Base-by-base conservation (phyloP, 106 monocot species). In the Hemerocallis citrina region DNA sequence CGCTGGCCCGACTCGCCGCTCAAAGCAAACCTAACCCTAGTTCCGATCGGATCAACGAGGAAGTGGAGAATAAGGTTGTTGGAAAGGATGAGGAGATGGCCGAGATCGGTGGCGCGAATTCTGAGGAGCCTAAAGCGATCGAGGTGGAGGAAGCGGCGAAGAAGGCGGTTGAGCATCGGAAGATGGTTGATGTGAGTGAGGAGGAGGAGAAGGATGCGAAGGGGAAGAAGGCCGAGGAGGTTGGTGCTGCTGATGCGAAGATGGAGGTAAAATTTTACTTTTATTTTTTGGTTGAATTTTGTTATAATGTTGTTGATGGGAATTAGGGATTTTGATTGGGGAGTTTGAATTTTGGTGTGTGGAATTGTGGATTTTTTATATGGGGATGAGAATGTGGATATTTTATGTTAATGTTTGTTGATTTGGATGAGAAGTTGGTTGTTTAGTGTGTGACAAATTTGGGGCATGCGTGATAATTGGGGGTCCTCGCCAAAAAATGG, bases 1-100 rank as follows among this genome's bases (percentile, higher is more conserved):
- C 74, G 42, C 57, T 83, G 21, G 48, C 78, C 13, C 78, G 57
- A 52, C 55, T 74, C 55, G 34, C 44, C 36, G 17, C 34, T 16
- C 12, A 11, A 17, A 11, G 25, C 22, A 45, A 45, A 17, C 56
- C 54, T 27, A 39, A 16, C 52, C 2, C 12, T 23, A 20, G 11
- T 34, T 20, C 31, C 36, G 24, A 41, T 2, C 20, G 17, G 4
- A 13, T 42, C 6, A 58, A 59, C 21, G 48, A 49, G 19, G 48
- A 22, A 49, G 48, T 2, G 49, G 11, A n/a, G 9, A 4, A 43
- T 3, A 43, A 14, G n/a, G 43, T 15, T 3, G 43, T 43, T 3
- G n/a, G n/a, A 15, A 43, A 12, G 4, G 43, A 9, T 6, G 43
- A 0, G 12, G 43, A 43, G 43, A 13, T 43, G 43, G 14, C 13